Evolutionary conservation across 345 rosid species (phyloP).

Genomic region (Linum trigynum): DNA sequence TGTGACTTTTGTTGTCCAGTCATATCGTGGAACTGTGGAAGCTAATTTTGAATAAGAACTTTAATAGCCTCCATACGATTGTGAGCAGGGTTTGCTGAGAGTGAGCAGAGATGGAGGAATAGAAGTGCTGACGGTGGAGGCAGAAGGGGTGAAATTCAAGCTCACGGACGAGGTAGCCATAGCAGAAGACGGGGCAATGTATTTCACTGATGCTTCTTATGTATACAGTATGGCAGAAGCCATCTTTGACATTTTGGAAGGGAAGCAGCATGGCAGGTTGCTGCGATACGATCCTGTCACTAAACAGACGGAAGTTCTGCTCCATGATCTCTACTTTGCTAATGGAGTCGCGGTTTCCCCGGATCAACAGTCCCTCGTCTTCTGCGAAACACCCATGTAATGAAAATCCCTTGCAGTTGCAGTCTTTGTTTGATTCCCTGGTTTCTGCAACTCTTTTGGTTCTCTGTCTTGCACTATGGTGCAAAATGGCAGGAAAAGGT

Average conservation of each 20-base stretch:
- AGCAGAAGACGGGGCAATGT: conserved; percentile 52
- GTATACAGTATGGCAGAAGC: conserved; percentile 24
- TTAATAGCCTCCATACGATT: too few species aligned
- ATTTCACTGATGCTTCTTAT: conserved; percentile 74
- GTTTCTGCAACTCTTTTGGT: neutral
- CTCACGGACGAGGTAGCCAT: conserved; percentile 54
- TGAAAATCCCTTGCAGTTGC: neutral
- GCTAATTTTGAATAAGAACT: neutral
- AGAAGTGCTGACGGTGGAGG: conserved; percentile 48
- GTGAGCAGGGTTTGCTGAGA: conserved; percentile 53
- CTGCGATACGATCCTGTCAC: conserved; percentile 50
- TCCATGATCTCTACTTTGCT: conserved; percentile 47
- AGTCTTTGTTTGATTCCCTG: neutral
- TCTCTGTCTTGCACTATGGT: conserved; percentile 11
- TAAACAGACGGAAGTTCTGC: conserved; percentile 36
- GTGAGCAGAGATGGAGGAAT: conserved; percentile 35
- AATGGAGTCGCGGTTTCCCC: conserved; percentile 67
- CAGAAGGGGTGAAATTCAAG: conserved; percentile 54
- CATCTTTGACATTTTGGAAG: conserved; percentile 39
- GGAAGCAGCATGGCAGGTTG: conserved; percentile 58
- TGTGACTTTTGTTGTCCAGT: too few species aligned
- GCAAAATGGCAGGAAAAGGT: conserved; percentile 40
- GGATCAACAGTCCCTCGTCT: conserved; percentile 40
- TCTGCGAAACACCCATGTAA: conserved; percentile 59
- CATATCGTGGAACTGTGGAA: too few species aligned